Conservation (phyloP, 106 monocot species). For the Phalaenopsis aphrodite region DNA sequence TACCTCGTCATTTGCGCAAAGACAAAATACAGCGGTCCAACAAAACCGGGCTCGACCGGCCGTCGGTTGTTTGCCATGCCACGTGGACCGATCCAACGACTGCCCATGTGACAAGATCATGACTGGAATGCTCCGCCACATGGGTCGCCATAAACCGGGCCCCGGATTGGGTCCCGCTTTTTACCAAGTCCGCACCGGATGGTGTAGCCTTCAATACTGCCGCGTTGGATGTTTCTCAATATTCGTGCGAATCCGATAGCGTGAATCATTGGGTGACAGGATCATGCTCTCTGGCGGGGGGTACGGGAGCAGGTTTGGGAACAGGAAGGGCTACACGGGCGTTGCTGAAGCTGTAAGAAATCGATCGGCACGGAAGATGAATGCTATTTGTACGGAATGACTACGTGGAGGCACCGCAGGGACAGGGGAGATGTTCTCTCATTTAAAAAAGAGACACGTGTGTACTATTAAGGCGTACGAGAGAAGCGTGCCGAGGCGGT, state of each 20-base stretch:
- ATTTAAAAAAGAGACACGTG: not conserved
- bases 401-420: not conserved
- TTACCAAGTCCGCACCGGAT: not conserved
- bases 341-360: no score
- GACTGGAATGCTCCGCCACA: not conserved
- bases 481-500: not conserved
- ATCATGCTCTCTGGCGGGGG: no score
- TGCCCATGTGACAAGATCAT: conserved; percentile 3
- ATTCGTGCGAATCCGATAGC: no score
- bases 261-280: no score
- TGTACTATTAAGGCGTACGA: not conserved
- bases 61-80: not conserved
- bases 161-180: not conserved
- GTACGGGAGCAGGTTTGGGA: not conserved
- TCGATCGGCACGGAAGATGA: not conserved
- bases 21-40: not conserved
- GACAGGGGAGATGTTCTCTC: not conserved
- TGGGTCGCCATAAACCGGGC: conserved; percentile 4
- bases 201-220: not conserved
- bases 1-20: not conserved
- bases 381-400: not conserved
- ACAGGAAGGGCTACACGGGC: not conserved
- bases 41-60: not conserved
- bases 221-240: no score
- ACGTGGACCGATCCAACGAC: not conserved